Evolutionary conservation across 1,284 basidiomycete species (phyloP).

Genomic region (Volvariella surrecta): DNA sequence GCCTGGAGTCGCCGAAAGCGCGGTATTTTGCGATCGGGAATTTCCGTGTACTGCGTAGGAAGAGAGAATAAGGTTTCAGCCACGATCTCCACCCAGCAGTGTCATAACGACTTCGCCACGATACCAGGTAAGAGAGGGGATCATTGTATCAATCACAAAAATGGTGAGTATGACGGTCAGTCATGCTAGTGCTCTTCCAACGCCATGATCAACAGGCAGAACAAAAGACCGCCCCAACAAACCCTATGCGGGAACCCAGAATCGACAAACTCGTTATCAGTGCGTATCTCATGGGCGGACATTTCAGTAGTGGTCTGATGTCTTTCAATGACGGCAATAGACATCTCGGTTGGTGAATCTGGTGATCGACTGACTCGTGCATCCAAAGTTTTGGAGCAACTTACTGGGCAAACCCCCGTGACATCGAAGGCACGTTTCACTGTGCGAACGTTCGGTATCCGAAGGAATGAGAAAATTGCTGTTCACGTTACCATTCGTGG

Average conservation of each 20-base stretch:
- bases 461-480: slow-evolving; percentile 99
- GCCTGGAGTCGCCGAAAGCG: no score
- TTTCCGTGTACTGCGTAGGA: slow-evolving; percentile 24
- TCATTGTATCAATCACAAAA: slow-evolving; percentile 24
- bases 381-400: slow-evolving; percentile 98
- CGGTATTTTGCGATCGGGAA: no score
- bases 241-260: slow-evolving; percentile 93
- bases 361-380: slow-evolving; percentile 99
- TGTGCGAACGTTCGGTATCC: slow-evolving; percentile 98
- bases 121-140: slow-evolving; percentile 23
- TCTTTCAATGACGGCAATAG: slow-evolving; percentile 29
- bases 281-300: slow-evolving; percentile 36
- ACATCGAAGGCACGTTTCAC: slow-evolving; percentile 99
- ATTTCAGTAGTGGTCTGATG: not conserved
- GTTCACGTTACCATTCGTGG: slow-evolving; percentile 99
- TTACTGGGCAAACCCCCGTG: slow-evolving; percentile 98
- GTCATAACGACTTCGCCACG: slow-evolving; percentile 7
- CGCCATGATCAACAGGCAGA: slow-evolving; percentile 54
- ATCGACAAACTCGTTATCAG: slow-evolving; percentile 99
- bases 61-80: slow-evolving; percentile 36
- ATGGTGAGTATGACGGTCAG: slow-evolving; percentile 24
- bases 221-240: slow-evolving; percentile 81
- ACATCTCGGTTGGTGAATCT: slow-evolving; percentile 99
- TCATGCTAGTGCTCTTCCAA: not conserved
- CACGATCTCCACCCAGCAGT: slow-evolving; percentile 21